Evolutionary conservation across 1,139 yeast genomes (phyloP), one percentile per base, ranked within the genome.

Genomic region (Blastobotrys malaysiensis): DNA sequence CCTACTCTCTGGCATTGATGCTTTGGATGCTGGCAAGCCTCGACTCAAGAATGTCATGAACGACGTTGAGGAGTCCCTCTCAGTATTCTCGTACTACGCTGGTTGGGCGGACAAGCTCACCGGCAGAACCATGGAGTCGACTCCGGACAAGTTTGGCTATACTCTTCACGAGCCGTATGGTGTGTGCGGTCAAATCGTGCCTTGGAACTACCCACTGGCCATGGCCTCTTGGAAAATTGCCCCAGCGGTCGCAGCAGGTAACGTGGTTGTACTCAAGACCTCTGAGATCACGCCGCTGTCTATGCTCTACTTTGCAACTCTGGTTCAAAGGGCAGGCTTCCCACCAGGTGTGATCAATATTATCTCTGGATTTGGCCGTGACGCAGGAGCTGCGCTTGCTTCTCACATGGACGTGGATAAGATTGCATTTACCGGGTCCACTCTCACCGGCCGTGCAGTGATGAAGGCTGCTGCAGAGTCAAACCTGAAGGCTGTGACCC

Each of bases 201-300:
- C 96, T 60, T 88, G 96, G 95, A 88, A 88, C 73, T 88, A 86
- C 80, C 95, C 96, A 60, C 68, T 86, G 63, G 77, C 84, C 72
- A 86, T 87, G 88, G 78, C 84, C 65, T 74, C 88, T 21, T 87
- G 95, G 95, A 67, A 66, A 58, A 52, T 87, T 57, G 91, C 85
- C 52, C 93, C 95, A 47, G 90, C 91, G 57, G 73, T 87, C 62
- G 90, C 88, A 56, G 80, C 93, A 57, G 93, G 93, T 73, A 86
- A 86, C 74, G 81, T 86, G 51, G 74, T 83, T 63, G 84, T 87
- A 52, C 73, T 86, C 68, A 87, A 87, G 73, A 82, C 90, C 48
- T 89, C 95, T 47, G 86, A 84, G 66, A 79, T 86, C 51, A 86
- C 95, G 52, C 93, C 95, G 58, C 77, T 87, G 65, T 83, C 88